Evolutionary conservation across 345 rosid genomes (phyloP).

Genomic region (Moricandia arvensis): DNA sequence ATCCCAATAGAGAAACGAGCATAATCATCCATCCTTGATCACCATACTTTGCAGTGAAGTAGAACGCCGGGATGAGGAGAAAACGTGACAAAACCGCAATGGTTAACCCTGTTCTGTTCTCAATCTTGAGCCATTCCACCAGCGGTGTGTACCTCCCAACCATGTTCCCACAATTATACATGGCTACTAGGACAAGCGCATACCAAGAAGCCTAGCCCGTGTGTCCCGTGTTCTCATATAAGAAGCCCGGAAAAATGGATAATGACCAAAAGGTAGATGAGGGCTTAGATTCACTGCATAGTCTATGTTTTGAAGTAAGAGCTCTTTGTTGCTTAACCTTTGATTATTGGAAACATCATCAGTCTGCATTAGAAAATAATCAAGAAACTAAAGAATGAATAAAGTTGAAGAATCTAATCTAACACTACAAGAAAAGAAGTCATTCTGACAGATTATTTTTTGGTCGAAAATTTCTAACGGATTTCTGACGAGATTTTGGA

Average conservation of each 20-base stretch:
- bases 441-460: too few relatives aligned
- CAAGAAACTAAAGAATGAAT: not conserved
- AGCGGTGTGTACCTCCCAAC: slow-evolving; percentile 66
- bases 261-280: slow-evolving; percentile 65
- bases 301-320: slow-evolving; percentile 61
- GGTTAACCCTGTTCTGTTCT: slow-evolving; percentile 62
- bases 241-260: slow-evolving; percentile 46
- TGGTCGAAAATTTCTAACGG: too few relatives aligned
- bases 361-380: slow-evolving; percentile 37
- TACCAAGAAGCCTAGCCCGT: slow-evolving; percentile 65
- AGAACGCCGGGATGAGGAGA: slow-evolving; percentile 70
- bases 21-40: slow-evolving; percentile 93
- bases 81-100: slow-evolving; percentile 53
- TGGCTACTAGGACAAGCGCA: slow-evolving; percentile 59
- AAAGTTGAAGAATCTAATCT: not conserved
- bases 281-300: slow-evolving; percentile 40
- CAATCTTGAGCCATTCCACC: slow-evolving; percentile 51
- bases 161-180: slow-evolving; percentile 67
- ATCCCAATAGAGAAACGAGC: slow-evolving; percentile 62
- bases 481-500: too few relatives aligned
- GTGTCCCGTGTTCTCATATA: slow-evolving; percentile 56
- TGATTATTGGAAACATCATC: slow-evolving; percentile 36
- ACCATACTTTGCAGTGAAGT: slow-evolving; percentile 81
- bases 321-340: slow-evolving; percentile 57
- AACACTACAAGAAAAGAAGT: slow-evolving; percentile 35